Evolutionary conservation across 495 filamentous ascomycete species (phyloP), one percentile per base, ranked within the genome.

Genomic region (Xylaria scruposa): DNA sequence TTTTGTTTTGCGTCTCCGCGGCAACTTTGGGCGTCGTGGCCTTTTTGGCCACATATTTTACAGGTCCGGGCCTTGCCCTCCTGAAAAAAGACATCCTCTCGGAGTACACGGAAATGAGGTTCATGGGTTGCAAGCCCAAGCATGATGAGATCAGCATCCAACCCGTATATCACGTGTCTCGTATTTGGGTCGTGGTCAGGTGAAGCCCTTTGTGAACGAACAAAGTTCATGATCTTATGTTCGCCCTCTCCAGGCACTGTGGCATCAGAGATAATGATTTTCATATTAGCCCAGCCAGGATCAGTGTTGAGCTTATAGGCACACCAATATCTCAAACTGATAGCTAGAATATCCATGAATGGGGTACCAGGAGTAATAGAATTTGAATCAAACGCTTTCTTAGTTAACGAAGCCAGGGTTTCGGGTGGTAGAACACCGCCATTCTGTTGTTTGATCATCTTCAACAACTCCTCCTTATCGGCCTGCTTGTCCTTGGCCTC

Each of bases 81-180:
- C 77, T 97, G 93, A 75, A 91, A 91, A 76, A 98, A 98, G 49
- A 99, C 96, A 81, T 99, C 97, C 81, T 99, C 96, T 81, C 96
- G 93, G 42, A 99, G 87, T 54, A 99, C 94, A 73, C 95, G 91
- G 82, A 99, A 99, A 83, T 98, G 92, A 36, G 96, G 97, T 79
- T 99, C 97, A 79, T 99, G 97, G 21, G 96, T 98, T 38, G 90
- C 97, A 72, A 99, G 90, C 64, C 96, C 97, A 77, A 99, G 85
- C 96, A 99, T 99, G 82, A 99, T 99, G 56, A 99, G 85, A 86
- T 99, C 96, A 60, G 96, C 97, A 85, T 99, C 96, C 76, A 97
- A 86, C 60, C 94, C 94, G 78, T 97, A 98, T 64, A 97, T 95
- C 68, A 97, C 96, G 83, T 98, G 97, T 59, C 91, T 91, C 17